These are phyloP conservation scores for Mrakia hoshinonis DNA, from an alignment of 768 basidiomycete genomes.

Conservation along the genomic window DNA sequence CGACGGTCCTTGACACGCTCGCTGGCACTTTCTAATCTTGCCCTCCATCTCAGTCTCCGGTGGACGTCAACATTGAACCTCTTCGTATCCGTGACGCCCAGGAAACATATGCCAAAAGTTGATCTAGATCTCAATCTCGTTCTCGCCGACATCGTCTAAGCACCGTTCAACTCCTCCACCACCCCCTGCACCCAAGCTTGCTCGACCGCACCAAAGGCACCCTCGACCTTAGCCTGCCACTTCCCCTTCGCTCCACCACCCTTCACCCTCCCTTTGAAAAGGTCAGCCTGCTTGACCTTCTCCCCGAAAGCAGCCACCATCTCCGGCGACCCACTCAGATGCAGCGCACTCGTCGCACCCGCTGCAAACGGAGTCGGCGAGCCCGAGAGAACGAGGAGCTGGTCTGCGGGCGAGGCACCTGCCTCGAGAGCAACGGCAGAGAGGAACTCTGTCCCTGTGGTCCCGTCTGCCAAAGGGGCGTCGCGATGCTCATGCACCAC, in stretches of 20 bases:
- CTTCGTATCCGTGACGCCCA: too few species aligned
- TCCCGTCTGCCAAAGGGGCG: background rate
- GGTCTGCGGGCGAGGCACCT: background rate
- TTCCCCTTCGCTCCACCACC: conserved; percentile 29
- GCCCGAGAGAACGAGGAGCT: conserved; percentile 10
- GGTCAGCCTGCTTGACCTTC: conserved; percentile 13
- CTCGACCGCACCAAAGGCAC: conserved; percentile 1
- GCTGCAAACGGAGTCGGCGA: background rate
- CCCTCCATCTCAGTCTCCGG: too few species aligned
- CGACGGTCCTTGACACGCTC: too few species aligned
- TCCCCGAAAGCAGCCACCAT: conserved; percentile 24
- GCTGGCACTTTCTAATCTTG: too few species aligned
- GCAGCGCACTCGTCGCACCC: background rate
- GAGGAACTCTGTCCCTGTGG: conserved; percentile 22
- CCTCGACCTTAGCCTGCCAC: conserved; percentile 27
- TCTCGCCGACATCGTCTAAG: too few species aligned
- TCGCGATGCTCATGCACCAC: conserved; percentile 13
- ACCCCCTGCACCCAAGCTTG: conserved; percentile 8
- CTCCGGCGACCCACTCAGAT: conserved; percentile 17
- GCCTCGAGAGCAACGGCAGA: background rate
- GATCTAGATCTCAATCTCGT: too few species aligned
- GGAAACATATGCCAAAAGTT: too few species aligned
- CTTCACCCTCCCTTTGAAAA: conserved; percentile 17
- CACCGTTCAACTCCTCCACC: conserved; percentile 7
- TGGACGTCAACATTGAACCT: too few species aligned